phyloP scores from a whole-genome alignment of 2,329 filamentous ascomycete species.

The Nannizziopsis arthrosporioides region DNA sequence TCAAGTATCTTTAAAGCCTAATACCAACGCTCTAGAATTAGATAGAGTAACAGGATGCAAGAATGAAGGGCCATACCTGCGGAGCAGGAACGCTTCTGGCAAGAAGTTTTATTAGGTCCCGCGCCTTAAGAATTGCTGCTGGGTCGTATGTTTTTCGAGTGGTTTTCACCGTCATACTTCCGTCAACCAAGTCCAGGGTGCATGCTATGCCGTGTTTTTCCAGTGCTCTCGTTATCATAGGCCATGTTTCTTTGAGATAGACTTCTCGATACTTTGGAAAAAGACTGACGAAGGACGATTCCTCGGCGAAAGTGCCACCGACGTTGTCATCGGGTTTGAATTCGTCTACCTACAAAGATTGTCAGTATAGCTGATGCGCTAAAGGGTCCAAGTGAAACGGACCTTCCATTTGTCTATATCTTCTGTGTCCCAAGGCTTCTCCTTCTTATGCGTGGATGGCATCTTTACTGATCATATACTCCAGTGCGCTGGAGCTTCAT shows the following conservation, averaged over 20 bases:
- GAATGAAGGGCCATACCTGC: slow-evolving; percentile 38
- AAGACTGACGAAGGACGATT: slow-evolving; percentile 71
- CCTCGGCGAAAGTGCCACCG: slow-evolving; percentile 78
- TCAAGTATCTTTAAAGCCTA: slow-evolving; percentile 82
- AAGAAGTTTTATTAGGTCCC: slow-evolving; percentile 87
- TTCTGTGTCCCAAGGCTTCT: slow-evolving; percentile 92
- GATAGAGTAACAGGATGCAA: slow-evolving; percentile 1
- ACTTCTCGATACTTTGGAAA: slow-evolving; percentile 96
- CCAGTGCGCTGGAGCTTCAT: neutral
- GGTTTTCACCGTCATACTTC: slow-evolving; percentile 92
- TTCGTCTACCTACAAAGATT: slow-evolving; percentile 49
- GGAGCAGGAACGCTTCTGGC: slow-evolving; percentile 84
- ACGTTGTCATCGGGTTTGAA: slow-evolving; percentile 80
- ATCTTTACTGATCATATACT: slow-evolving; percentile 38
- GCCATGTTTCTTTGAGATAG: slow-evolving; percentile 88
- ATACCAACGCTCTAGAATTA: neutral
- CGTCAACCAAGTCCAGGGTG: slow-evolving; percentile 86
- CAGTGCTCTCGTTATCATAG: slow-evolving; percentile 72
- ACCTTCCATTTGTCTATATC: slow-evolving; percentile 96
- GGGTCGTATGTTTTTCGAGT: slow-evolving; percentile 87
- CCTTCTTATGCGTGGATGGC: slow-evolving; percentile 80
- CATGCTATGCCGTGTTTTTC: slow-evolving; percentile 83
- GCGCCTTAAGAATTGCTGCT: slow-evolving; percentile 80
- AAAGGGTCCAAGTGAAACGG: slow-evolving; percentile 5
- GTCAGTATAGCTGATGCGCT: neutral